A percentile compares a stretch with the other conserved stretches of the same genome.
phyloP scores from a whole-genome alignment of 805 yeast genomes.

The Candida cerambycidarum region DNA sequence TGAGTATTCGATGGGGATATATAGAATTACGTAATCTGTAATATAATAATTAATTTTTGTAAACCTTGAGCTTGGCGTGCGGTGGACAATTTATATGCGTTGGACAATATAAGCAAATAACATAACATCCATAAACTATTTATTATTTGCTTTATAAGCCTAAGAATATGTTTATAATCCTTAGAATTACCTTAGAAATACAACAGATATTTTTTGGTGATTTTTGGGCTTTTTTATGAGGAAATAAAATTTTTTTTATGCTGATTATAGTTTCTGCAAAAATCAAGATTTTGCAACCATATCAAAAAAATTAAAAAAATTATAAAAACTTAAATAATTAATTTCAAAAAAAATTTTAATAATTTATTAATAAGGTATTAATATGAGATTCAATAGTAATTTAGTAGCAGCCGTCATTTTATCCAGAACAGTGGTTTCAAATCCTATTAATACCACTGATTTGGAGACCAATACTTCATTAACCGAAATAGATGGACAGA shows the following conservation, averaged over 20 bases:
- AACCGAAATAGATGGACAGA: neutral
- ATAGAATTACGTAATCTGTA: neutral
- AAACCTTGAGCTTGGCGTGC: too few species aligned
- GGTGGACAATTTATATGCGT: too few species aligned
- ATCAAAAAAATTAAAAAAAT: neutral
- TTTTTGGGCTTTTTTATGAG: neutral
- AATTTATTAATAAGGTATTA: neutral
- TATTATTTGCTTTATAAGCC: too few species aligned
- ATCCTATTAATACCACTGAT: neutral
- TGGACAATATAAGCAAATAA: too few species aligned
- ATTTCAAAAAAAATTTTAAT: neutral
- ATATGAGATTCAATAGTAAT: neutral
- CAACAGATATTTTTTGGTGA: neutral
- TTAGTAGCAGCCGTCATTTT: neutral
- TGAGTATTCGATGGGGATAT: neutral
- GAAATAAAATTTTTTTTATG: neutral
- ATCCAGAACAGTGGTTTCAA: neutral
- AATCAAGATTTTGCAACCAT: conserved; percentile 3
- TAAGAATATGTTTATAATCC: too few species aligned
- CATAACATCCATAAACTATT: too few species aligned
- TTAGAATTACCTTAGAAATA: neutral
- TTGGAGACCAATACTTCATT: neutral
- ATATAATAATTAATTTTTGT: neutral
- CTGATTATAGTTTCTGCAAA: neutral
- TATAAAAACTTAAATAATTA: neutral